phyloP scores from a whole-genome alignment of 1,284 basidiomycete genomes.

The Puccinia triticina region DNA sequence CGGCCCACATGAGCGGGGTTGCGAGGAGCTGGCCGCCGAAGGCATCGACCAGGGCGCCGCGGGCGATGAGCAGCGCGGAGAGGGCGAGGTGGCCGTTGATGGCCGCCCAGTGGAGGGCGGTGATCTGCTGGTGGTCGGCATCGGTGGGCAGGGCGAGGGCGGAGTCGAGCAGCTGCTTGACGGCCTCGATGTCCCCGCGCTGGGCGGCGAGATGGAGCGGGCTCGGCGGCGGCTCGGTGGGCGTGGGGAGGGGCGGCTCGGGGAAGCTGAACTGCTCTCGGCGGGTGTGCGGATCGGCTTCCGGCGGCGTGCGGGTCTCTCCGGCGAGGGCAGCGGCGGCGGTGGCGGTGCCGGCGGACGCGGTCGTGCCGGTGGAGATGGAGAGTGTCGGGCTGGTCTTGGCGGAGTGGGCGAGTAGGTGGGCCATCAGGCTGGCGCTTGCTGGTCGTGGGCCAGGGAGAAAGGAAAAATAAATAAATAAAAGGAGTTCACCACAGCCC shows the following conservation, averaged over 20 bases:
- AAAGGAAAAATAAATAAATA: too few species aligned
- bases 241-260: not conserved
- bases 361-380: not conserved
- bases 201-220: slow-evolving; percentile 79
- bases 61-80: slow-evolving; percentile 79
- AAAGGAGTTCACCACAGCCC: too few species aligned
- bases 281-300: too few species aligned
- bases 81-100: slow-evolving; percentile 78
- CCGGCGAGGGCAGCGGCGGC: too few species aligned
- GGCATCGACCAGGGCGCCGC: slow-evolving; percentile 93
- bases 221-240: not conserved
- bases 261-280: not conserved
- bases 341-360: not conserved
- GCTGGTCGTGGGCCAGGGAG: too few species aligned
- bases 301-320: too few species aligned
- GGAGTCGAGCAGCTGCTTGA: slow-evolving; percentile 73
- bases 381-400: not conserved
- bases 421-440: too few species aligned
- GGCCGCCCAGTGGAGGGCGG: slow-evolving; percentile 94
- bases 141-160: slow-evolving; percentile 75
- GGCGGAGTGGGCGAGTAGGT: too few species aligned
- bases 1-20: slow-evolving; percentile 97
- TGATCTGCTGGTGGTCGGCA: slow-evolving; percentile 86
- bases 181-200: slow-evolving; percentile 74
- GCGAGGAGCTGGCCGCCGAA: slow-evolving; percentile 92